Base-by-base conservation (phyloP, 768 basidiomycete genomes). In the Neoboletus brunneissimus region DNA sequence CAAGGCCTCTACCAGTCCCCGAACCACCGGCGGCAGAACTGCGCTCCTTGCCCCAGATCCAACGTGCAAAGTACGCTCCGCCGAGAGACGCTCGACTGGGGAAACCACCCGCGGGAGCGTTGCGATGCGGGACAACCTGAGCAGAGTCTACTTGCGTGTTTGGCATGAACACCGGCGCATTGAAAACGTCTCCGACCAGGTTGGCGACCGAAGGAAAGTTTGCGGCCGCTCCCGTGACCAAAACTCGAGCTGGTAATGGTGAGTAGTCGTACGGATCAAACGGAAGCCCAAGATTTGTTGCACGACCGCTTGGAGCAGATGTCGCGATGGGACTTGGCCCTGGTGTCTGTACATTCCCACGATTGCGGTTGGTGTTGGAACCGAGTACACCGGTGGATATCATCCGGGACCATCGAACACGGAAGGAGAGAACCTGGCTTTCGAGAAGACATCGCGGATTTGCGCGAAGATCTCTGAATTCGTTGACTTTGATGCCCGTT, bases 391-490 rank as follows among this genome's bases (percentile, higher is more conserved):
- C 89, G 0, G 85, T 84, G 4, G 85, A 75, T 48, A 85, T 73
- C 78, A 91, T 85, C 25, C 83, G 79, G 1, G 89, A 85, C 85
- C 88, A 91, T 60, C 89, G 87, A 41, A 90, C 85, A 25, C 91
- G 85, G 77, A 94, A 88, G 18, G 87, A 83, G 35, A 94, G 80
- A 25, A 89, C 73, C 64, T 94, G 91, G 58, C 84, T 87, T 72
- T 94, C 91, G 42, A 94, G 75, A 23, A 94, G 81, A 73, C 90
- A 92, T 18, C 91, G 83, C 0, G 91, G 91, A 73, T 94, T 94
- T 13, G 91, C 91, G 31, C 91, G 86, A 22, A 93, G 81, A 69
- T 94, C 91, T 25, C 90, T 83, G 75, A 93, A 94, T 69, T 94
- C 91, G 60, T 84, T 86, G 49, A 92, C 91, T 68, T 91, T 90